A percentile compares a stretch with the other conserved stretches of the same genome.
Evolutionary conservation across 1,139 yeast genomes (phyloP).

Genomic region (Hemisphaericaspora xylanilytica): DNA sequence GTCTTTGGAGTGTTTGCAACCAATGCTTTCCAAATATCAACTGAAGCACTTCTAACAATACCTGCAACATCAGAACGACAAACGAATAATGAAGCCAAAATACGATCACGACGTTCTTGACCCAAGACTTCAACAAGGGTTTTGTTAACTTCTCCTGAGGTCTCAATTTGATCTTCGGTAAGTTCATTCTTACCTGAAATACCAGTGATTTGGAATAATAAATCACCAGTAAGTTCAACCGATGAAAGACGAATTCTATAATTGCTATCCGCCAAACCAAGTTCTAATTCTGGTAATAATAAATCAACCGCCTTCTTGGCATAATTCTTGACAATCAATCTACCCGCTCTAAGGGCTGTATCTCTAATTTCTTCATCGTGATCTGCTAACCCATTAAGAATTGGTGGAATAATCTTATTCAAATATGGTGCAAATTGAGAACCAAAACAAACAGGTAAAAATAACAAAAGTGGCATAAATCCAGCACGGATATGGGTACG

Average conservation of each 20-base stretch:
- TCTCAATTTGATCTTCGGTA: conserved; percentile 58
- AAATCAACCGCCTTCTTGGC: conserved; percentile 93
- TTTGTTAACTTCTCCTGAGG: conserved; percentile 60
- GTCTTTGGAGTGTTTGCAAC: conserved; percentile 96
- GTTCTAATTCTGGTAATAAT: conserved; percentile 88
- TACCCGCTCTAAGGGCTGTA: conserved; percentile 88
- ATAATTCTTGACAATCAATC: conserved; percentile 85
- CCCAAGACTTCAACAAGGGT: conserved; percentile 80
- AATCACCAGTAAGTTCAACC: conserved; percentile 95
- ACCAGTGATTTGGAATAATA: conserved; percentile 93
- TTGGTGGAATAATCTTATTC: conserved; percentile 81
- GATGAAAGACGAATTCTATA: conserved; percentile 91
- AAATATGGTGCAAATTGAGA: conserved; percentile 88
- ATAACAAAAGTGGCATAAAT: conserved; percentile 84
- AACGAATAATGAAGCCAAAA: conserved; percentile 79
- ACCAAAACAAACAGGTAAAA: conserved; percentile 94
- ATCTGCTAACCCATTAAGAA: conserved; percentile 89
- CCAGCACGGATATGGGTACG: conserved; percentile 83
- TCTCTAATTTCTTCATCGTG: conserved; percentile 83
- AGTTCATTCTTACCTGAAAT: conserved; percentile 68
- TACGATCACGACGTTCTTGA: conserved; percentile 80
- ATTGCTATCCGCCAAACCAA: conserved; percentile 78
- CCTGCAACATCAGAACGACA: conserved; percentile 92
- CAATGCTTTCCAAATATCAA: conserved; percentile 95
- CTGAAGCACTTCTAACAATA: conserved; percentile 85